phyloP scores from a whole-genome alignment of 2,329 filamentous ascomycete species.

The Sarocladium oryzae region DNA sequence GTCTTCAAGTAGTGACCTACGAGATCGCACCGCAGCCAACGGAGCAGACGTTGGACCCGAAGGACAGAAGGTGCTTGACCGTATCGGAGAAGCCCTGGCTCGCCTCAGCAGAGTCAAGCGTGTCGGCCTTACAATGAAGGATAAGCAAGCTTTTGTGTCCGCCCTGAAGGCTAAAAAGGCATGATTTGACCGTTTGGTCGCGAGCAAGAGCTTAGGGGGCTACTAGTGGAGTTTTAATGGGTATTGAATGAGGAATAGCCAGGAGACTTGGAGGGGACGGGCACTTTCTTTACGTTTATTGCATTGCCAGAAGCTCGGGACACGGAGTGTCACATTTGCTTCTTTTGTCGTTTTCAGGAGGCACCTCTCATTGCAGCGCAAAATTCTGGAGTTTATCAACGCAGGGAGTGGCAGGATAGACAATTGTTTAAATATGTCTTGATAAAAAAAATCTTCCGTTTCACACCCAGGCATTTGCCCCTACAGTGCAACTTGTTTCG shows the following conservation, averaged over 20 bases:
- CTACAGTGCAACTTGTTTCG: too few relatives aligned
- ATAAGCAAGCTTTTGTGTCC: constrained; percentile 77
- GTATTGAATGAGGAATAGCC: background rate
- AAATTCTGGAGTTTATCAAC: constrained; percentile 6
- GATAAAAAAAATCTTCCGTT: background rate
- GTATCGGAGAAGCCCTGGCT: constrained; percentile 79
- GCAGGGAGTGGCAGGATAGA: background rate
- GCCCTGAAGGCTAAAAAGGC: constrained; percentile 47
- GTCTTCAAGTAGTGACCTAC: constrained; percentile 21
- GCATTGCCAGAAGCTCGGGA: constrained; percentile 8
- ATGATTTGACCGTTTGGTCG: constrained; percentile 15
- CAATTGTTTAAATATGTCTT: background rate
- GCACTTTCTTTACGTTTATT: background rate
- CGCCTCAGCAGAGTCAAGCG: constrained; percentile 80
- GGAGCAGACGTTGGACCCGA: constrained; percentile 37
- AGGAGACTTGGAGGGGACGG: background rate
- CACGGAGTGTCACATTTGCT: background rate
- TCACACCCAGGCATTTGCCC: background rate
- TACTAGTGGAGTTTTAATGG: too few relatives aligned
- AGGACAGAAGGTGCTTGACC: constrained; percentile 68
- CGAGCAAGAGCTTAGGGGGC: too few relatives aligned
- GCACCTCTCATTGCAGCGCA: background rate
- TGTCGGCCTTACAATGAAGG: constrained; percentile 73
- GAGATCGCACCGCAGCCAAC: constrained; percentile 18
- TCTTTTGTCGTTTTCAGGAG: background rate